Base-by-base conservation (phyloP, 495 filamentous ascomycete species). In the Rostrohypoxylon terebratum region DNA sequence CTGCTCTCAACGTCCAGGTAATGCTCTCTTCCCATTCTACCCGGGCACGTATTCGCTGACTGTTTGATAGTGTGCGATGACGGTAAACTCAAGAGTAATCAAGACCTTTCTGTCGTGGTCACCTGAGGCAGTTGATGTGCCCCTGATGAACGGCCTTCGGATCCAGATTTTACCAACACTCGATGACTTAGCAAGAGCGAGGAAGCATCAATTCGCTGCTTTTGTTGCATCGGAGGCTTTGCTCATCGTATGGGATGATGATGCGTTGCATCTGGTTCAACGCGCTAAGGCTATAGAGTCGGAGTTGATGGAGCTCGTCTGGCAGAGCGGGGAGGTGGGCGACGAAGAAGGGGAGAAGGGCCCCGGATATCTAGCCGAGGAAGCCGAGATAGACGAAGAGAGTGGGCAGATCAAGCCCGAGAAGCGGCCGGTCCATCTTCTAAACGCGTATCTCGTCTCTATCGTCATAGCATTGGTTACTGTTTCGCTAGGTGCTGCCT, bases 161-260 rank as follows among this genome's bases (percentile, higher is more conserved):
- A 87, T 93, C 21, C 91, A 93, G 72, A 90, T 93, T 51, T 78
- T 93, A 13, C 90, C 90, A 0, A 90, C 90, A 1, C 85, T 93
- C 45, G 85, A 89, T 13, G 89, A 92, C 75, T 82, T 93, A 38
- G 83, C 88, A 2, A 81, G 87, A 40, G 91, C 90, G 13, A 81
- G 90, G 63, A 93, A 91, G 73, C 86, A 91, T 77, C 91, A 93
- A 75, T 93, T 91, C 55, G 91, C 91, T 25, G 91, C 91, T 58
- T 93, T 93, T 72, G 86, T 93, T 42, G 90, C 90, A 3, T 87
- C 86, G 16, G 90, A 91, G 54, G 83, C 84, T 3, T 76, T 93
- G 16, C 78, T 93, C 1, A 83, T 93, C 0, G 91, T 93, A 4
- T 93, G 91, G 91, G 91, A 93, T 59, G 91, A 93, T 65, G 91